Conservation (phyloP, 495 filamentous ascomycete genomes). For the Daldinia decipiens region DNA sequence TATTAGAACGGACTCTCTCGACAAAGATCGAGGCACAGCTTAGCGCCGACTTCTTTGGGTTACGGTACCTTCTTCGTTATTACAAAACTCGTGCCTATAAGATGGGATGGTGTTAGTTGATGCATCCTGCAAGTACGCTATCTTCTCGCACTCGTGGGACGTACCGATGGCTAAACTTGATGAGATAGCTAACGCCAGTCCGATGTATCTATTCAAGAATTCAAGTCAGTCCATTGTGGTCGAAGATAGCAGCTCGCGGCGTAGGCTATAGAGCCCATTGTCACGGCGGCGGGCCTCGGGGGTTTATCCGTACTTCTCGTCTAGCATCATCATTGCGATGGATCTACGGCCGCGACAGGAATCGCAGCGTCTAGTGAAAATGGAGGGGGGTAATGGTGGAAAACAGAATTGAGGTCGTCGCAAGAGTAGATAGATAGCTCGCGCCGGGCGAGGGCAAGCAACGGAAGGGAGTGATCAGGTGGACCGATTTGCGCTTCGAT, state of each 20-base stretch:
- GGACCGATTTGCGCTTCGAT: conserved; percentile 43
- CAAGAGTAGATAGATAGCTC: conserved; percentile 45
- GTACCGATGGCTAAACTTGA: conserved; percentile 94
- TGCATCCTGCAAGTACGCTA: not conserved
- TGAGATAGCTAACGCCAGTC: conserved; percentile 85
- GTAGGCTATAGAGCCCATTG: not conserved
- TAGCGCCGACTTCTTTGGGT: not conserved
- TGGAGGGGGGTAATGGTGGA: conserved; percentile 8
- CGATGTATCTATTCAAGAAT: conserved; percentile 77
- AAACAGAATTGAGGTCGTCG: conserved; percentile 33
- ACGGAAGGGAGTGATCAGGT: conserved; percentile 36
- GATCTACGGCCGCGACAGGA: conserved; percentile 34
- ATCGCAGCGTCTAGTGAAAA: conserved; percentile 33
- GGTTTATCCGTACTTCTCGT: conserved; percentile 79
- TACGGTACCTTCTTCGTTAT: conserved; percentile 85
- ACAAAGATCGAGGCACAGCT: conserved; percentile 8
- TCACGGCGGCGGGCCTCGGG: conserved; percentile 11
- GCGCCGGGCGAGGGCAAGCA: conserved; percentile 54
- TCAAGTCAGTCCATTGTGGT: conserved; percentile 49
- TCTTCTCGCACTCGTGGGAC: conserved; percentile 15
- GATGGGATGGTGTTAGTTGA: conserved; percentile 43
- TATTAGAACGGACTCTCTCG: conserved; percentile 21
- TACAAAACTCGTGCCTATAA: conserved; percentile 85
- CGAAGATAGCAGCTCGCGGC: conserved; percentile 6
- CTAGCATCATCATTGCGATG: conserved; percentile 70